Base-by-base conservation (phyloP, 352 stramenopile species). In the Plasmopara viticola region DNA sequence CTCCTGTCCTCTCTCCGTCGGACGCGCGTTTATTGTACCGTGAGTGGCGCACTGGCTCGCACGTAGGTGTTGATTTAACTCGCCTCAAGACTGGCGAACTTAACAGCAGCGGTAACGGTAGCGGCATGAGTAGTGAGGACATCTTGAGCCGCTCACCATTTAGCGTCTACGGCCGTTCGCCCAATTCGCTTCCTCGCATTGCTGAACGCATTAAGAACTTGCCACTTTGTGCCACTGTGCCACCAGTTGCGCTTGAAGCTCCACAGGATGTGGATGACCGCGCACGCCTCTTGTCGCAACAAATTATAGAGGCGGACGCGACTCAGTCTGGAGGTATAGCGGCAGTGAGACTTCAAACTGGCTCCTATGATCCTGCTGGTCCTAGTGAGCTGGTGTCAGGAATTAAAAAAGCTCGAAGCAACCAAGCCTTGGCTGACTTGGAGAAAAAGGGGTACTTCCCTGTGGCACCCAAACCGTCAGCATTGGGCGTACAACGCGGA, bases 381-480 rank as follows among this genome's bases (percentile, higher is more conserved):
- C 12, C 41, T 28, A 50, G 30, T 17, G 74, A 67, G 38, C 58
- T 74, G 2, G 30, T 37, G 38, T 56, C 55, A 29, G 59, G 61
- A 34, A 90, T 93, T 53, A 90, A 87, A 57, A 90, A 90, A 53
- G 76, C 80, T 40, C 62, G 70, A 29, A 91, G 80, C 51, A 84
- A 90, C 48, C 79, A 91, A 62, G 79, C 70, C 7, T 58, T 93
- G 14, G 80, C 80, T n/a, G 79, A 90, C 33, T 53, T 93, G 18
- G 83, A 93, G 58, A 90, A 90, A 64, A 86, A 84, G 31, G 78
- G 79, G 9, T 92, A 90, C 59, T 92, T 92, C 48, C 81, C 81
- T 1, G 61, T 80, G 1, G 76, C 83, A 0, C 78, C 80, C 9
- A 93, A 86, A 45, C 74, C 79, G 12, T 90, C 83, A 7, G 80